A percentile compares a stretch with the other conserved stretches of the same genome.
phyloP scores from a whole-genome alignment of 345 rosid species.

The Passiflora organensis region DNA sequence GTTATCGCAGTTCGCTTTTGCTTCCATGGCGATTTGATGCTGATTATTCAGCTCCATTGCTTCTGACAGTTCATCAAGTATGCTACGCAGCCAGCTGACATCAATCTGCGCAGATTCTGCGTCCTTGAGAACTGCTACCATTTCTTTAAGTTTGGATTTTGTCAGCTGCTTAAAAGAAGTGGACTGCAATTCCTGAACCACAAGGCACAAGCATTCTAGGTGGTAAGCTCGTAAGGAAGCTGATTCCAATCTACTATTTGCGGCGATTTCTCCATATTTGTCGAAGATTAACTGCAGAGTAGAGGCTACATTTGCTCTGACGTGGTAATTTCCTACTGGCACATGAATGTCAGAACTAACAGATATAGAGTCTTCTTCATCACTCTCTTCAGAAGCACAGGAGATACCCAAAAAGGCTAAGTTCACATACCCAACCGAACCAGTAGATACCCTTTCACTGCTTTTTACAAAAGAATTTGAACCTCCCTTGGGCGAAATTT shows the following conservation, averaged over 20 bases:
- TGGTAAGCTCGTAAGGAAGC: conserved; percentile 59
- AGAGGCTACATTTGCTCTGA: conserved; percentile 46
- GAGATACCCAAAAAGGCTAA: conserved; percentile 16
- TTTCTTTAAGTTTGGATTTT: conserved; percentile 56
- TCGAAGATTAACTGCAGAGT: conserved; percentile 48
- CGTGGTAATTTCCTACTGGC: conserved; percentile 65
- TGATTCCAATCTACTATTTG: conserved; percentile 61
- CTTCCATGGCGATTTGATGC: conserved; percentile 34
- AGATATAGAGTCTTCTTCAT: conserved; percentile 48
- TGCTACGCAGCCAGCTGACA: conserved; percentile 51
- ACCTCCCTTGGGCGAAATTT: conserved; percentile 11
- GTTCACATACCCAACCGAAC: conserved; percentile 8
- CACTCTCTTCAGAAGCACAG: conserved; percentile 31
- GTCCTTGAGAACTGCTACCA: conserved; percentile 69
- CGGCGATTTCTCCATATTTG: conserved; percentile 77
- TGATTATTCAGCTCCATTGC: conserved; percentile 42
- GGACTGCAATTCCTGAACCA: conserved; percentile 66
- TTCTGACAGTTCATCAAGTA: conserved; percentile 50
- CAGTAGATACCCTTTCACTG: background rate
- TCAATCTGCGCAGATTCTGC: conserved; percentile 65
- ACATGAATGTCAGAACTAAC: conserved; percentile 62
- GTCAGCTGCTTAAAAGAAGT: conserved; percentile 50
- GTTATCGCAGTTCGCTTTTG: conserved; percentile 36
- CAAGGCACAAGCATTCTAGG: conserved; percentile 62
- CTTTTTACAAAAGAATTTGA: conserved; percentile 1